Conservation (phyloP, 1,284 basidiomycete genomes). For the Apiotrichum siamense region DNA sequence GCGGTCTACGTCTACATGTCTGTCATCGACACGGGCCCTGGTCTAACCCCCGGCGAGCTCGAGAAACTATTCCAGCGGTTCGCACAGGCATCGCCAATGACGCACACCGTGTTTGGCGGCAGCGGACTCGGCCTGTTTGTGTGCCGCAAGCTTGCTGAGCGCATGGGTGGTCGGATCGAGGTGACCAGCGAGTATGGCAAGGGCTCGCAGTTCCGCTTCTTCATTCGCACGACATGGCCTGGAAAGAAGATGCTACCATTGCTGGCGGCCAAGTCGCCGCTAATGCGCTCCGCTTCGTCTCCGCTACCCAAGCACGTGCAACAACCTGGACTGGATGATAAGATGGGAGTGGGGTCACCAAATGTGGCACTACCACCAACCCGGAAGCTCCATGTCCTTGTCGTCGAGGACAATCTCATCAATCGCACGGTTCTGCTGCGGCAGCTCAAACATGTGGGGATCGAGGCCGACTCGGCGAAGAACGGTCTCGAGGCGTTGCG, state of each 20-base stretch:
- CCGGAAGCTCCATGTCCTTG: slow-evolving; percentile 17
- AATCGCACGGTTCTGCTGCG: slow-evolving; percentile 29
- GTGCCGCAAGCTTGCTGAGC: slow-evolving; percentile 25
- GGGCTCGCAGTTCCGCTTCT: slow-evolving; percentile 48
- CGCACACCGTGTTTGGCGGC: slow-evolving; percentile 30
- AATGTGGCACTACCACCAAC: not conserved
- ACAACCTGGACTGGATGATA: too few species aligned
- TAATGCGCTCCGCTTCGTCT: too few species aligned
- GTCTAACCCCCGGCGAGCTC: slow-evolving; percentile 22
- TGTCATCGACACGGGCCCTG: slow-evolving; percentile 28
- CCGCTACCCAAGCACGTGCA: too few species aligned
- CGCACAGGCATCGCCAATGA: slow-evolving; percentile 24
- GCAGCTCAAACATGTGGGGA: slow-evolving; percentile 15
- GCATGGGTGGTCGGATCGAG: slow-evolving; percentile 29
- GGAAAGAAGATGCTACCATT: not conserved
- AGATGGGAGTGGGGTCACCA: too few species aligned
- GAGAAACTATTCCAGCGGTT: slow-evolving; percentile 27
- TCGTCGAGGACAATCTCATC: slow-evolving; percentile 40
- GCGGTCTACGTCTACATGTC: slow-evolving; percentile 17
- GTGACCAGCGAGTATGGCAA: slow-evolving; percentile 20
- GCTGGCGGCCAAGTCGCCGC: not conserved
- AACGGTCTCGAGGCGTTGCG: slow-evolving; percentile 49
- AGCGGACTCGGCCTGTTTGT: slow-evolving; percentile 30
- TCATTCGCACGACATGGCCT: slow-evolving; percentile 17
- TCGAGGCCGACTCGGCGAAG: slow-evolving; percentile 27